Percentiles rank a stretch among this genome's conserved stretches.
These are phyloP conservation scores for Trichoderma harzianum DNA, from an alignment of 2,329 filamentous ascomycete genomes.

Conservation along the genomic window DNA sequence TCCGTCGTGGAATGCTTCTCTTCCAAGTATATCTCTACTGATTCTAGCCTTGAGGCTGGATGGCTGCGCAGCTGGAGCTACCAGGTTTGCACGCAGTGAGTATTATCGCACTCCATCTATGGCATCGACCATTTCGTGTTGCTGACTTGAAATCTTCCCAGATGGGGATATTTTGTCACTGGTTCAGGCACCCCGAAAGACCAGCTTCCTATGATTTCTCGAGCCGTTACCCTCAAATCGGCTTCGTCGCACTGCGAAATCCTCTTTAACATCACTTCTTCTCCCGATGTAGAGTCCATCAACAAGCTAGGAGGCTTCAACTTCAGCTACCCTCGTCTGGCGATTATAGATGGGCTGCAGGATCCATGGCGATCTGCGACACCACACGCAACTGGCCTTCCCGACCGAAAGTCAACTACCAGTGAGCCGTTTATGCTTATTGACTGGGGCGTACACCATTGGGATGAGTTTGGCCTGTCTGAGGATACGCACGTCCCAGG, in stretches of 20 bases:
- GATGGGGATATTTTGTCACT: slow-evolving; percentile 77
- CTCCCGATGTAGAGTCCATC: slow-evolving; percentile 61
- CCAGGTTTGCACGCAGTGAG: slow-evolving; percentile 54
- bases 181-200: slow-evolving; percentile 64
- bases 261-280: slow-evolving; percentile 65
- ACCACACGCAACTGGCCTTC: slow-evolving; percentile 62
- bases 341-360: slow-evolving; percentile 70
- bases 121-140: not conserved
- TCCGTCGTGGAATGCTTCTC: slow-evolving; percentile 33
- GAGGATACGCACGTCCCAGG: slow-evolving; percentile 56
- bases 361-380: slow-evolving; percentile 79
- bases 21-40: slow-evolving; percentile 23
- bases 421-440: slow-evolving; percentile 73
- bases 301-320: slow-evolving; percentile 74
- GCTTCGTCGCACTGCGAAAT: slow-evolving; percentile 59
- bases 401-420: slow-evolving; percentile 55
- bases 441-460: slow-evolving; percentile 73
- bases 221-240: slow-evolving; percentile 63
- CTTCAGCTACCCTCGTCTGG: slow-evolving; percentile 71
- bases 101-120: not conserved
- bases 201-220: slow-evolving; percentile 68
- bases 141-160: slow-evolving; percentile 23
- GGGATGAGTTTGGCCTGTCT: slow-evolving; percentile 67
- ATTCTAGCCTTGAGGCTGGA: slow-evolving; percentile 24
- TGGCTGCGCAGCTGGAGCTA: slow-evolving; percentile 46